Evolutionary conservation across 2,329 filamentous ascomycete species (phyloP).

Genomic region (Cryphonectria parasitica): DNA sequence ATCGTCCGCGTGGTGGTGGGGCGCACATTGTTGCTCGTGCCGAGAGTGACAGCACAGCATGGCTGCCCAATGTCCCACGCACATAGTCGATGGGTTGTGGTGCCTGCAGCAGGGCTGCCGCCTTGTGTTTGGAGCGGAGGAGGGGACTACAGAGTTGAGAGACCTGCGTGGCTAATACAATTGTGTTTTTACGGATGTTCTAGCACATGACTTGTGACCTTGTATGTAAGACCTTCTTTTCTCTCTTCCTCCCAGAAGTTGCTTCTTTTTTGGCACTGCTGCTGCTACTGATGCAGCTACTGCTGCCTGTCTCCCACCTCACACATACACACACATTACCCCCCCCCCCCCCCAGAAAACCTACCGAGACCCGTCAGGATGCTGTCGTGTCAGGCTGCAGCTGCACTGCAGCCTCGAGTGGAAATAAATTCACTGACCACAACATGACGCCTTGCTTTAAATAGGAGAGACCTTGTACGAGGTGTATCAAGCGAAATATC

Average conservation of each 20-base stretch:
- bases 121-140: background rate
- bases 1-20: constrained; percentile 15
- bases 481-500: constrained; percentile 98
- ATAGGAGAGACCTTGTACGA: constrained; percentile 92
- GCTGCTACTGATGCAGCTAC: constrained; percentile 19
- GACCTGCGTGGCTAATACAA: constrained; percentile 50
- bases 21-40: constrained; percentile 30
- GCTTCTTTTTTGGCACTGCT: constrained; percentile 18
- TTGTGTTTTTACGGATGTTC: constrained; percentile 42
- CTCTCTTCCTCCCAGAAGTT: constrained; percentile 31
- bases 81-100: background rate
- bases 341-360: constrained; percentile 28
- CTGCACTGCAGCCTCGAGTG: constrained; percentile 33
- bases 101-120: constrained; percentile 23
- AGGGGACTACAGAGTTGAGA: constrained; percentile 11
- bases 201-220: constrained; percentile 94
- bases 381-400: constrained; percentile 25
- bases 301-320: constrained; percentile 27
- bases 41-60: constrained; percentile 29
- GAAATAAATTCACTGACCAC: constrained; percentile 42
- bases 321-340: constrained; percentile 20
- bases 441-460: constrained; percentile 35
- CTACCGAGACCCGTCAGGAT: constrained; percentile 34
- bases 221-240: constrained; percentile 61
- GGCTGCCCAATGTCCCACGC: constrained; percentile 9